A percentile compares a stretch with the other conserved stretches of the same genome.
phyloP scores from a whole-genome alignment of 1,139 yeast genomes.

The Scheffersomyces cryptocercus region DNA sequence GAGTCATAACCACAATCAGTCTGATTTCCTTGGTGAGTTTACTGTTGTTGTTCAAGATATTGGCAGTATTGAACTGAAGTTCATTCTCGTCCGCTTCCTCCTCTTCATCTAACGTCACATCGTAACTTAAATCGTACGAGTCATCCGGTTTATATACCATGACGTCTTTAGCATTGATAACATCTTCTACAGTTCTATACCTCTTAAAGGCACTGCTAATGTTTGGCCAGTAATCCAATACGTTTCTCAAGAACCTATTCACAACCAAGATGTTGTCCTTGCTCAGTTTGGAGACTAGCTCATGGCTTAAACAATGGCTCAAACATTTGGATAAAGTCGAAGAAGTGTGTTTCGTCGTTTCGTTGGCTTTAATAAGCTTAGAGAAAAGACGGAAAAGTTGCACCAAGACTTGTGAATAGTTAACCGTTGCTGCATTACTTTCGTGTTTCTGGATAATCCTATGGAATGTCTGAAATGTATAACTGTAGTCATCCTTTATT shows the following conservation, averaged over 20 bases:
- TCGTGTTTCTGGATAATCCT: slow-evolving; percentile 22
- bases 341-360: slow-evolving; percentile 46
- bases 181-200: slow-evolving; percentile 19
- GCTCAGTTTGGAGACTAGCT: slow-evolving; percentile 43
- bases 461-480: slow-evolving; percentile 36
- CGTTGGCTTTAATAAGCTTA: slow-evolving; percentile 28
- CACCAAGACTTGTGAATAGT: slow-evolving; percentile 28
- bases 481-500: slow-evolving; percentile 43
- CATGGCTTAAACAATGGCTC: slow-evolving; percentile 54
- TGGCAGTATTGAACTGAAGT: slow-evolving; percentile 15
- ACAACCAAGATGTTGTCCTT: slow-evolving; percentile 51
- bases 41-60: slow-evolving; percentile 12
- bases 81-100: slow-evolving; percentile 18
- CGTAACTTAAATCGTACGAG: slow-evolving; percentile 32
- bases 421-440: slow-evolving; percentile 5
- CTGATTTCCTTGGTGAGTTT: slow-evolving; percentile 1
- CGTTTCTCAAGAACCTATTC: slow-evolving; percentile 49
- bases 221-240: slow-evolving; percentile 45
- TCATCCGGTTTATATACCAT: slow-evolving; percentile 20
- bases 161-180: slow-evolving; percentile 19
- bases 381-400: slow-evolving; percentile 45
- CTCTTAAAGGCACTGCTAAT: slow-evolving; percentile 15
- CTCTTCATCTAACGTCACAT: slow-evolving; percentile 28
- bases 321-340: slow-evolving; percentile 49
- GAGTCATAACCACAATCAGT: slow-evolving; percentile 1